These are phyloP conservation scores for Lipomyces lipofer DNA, from an alignment of 805 yeast species.

Conservation along the genomic window DNA sequence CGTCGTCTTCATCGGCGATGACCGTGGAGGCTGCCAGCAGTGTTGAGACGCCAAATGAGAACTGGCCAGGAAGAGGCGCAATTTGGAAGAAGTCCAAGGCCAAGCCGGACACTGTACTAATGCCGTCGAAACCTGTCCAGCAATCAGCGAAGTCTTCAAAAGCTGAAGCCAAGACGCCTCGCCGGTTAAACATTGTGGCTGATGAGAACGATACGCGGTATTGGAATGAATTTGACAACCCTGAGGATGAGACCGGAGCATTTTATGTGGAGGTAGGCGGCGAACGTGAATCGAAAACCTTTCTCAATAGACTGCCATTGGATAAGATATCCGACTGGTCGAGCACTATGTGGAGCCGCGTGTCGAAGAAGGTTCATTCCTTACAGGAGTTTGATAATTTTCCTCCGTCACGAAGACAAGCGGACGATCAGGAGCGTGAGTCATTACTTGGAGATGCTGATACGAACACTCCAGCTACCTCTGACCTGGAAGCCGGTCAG, in stretches of 20 bases:
- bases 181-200: constrained; percentile 13
- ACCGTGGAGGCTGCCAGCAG: constrained; percentile 19
- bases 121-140: neutral
- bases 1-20: constrained; percentile 20
- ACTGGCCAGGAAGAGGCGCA: constrained; percentile 7
- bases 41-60: constrained; percentile 26
- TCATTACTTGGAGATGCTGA: constrained; percentile 38
- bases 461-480: neutral
- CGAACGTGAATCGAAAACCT: constrained; percentile 38
- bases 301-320: constrained; percentile 36
- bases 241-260: constrained; percentile 49
- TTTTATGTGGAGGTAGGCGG: constrained; percentile 35
- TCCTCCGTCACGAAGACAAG: constrained; percentile 21
- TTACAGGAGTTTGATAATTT: constrained; percentile 8
- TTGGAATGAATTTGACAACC: constrained; percentile 71
- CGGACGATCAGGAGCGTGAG: constrained; percentile 32
- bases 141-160: neutral
- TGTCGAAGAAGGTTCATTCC: constrained; percentile 14
- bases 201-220: constrained; percentile 43
- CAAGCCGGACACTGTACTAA: neutral
- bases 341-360: constrained; percentile 28
- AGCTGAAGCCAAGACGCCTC: neutral
- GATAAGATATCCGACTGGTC: constrained; percentile 29
- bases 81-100: too few relatives aligned
- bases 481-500: neutral